Base-by-base conservation (phyloP, 2,329 filamentous ascomycete species). In the Arthrobotrys conoides region DNA sequence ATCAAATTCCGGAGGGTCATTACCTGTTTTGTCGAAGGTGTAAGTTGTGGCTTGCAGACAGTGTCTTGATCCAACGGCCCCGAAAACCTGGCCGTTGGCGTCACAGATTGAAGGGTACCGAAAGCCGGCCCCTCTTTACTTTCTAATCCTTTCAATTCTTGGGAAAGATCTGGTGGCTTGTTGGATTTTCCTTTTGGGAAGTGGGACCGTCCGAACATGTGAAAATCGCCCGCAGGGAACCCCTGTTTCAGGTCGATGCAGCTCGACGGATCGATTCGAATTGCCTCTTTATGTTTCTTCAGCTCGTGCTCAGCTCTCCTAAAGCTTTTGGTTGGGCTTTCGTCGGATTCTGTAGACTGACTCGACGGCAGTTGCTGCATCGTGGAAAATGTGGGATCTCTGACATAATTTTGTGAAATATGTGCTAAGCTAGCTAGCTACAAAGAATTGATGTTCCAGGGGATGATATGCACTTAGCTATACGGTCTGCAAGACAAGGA, bases 181-280 rank as follows among this genome's bases (percentile, higher is more conserved):
- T 61, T 61, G 57, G 1, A 61, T 61, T 61, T 61, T 61, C 20
- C 33, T 61, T 61, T 59, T 59, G 14, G 57, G 57, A 30, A 59
- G 30, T 57, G n/a, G 53, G 33, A 16, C 44, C n/a, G 20, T 24
- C 48, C 38, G 18, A 44, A 24, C 57, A 61, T 61, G 57, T 61
- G 57, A 61, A 41, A 44, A 27, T n/a, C 24, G 33, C 57, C 57
- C 22, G 36, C 36, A 24, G 57, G 18, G 20, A 61, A 44, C 57
- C 57, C 57, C 57, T 61, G 57, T 61, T 61, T 61, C 57, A 61
- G 20, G 20, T 36, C 12, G 1, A 59, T 20, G 53, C 51, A 55
- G 27, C 18, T 46, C 5, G n/a, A 44, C 55, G 36, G 36, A 44
- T 61, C 30, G 20, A 51, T 51, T 51, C 10, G 48, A 51, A 51